Conservation (phyloP, 192 early-diverging fungal species). For the Haplosporangium gracile region DNA sequence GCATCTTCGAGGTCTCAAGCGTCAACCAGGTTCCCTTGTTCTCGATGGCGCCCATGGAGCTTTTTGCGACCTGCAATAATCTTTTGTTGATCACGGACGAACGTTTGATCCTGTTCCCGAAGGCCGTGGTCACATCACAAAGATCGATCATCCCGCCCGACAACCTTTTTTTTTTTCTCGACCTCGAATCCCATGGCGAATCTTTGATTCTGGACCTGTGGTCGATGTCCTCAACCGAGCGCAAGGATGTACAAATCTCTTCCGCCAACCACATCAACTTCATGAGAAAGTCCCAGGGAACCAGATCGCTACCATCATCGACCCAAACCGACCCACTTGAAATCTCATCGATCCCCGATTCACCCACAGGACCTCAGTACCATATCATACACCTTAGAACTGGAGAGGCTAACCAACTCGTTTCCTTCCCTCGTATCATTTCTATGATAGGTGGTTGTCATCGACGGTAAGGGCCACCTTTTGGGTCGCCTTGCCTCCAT, state of each 20-base stretch:
- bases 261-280: not conserved
- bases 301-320: not conserved
- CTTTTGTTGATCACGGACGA: not conserved
- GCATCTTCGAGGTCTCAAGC: not conserved
- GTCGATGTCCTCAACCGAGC: not conserved
- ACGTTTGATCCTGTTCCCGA: not conserved
- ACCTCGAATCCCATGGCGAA: not conserved
- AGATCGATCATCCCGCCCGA: not conserved
- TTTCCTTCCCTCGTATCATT: not conserved
- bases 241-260: not conserved
- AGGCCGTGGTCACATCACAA: not conserved
- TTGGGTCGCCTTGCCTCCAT: constrained; percentile 98
- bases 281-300: not conserved
- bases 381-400: not conserved
- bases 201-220: constrained; percentile 2
- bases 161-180: not conserved
- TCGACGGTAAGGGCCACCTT: constrained; percentile 99
- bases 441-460: constrained; percentile 88
- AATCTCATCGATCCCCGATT: constrained; percentile 9
- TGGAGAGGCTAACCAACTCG: not conserved
- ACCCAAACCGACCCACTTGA: not conserved
- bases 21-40: not conserved
- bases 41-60: not conserved
- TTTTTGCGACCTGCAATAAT: not conserved
- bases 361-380: not conserved